phyloP scores from a whole-genome alignment of 148 eudicot species.

The Chenopodium berlandieri region DNA sequence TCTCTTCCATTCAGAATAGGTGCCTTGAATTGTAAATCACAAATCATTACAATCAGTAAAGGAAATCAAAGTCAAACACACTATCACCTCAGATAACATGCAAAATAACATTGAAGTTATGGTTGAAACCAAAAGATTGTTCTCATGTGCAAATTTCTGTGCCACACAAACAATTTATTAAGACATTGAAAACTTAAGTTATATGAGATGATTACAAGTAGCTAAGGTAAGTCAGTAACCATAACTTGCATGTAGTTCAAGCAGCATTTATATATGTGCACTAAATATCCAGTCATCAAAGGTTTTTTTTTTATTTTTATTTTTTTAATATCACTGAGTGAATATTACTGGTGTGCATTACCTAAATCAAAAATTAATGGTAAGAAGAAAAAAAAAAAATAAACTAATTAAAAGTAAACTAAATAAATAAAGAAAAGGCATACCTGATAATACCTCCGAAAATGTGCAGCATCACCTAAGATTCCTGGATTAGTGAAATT shows the following conservation, averaged over 20 bases:
- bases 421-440: conserved; percentile 21
- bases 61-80: conserved; percentile 4
- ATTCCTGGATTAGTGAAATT: conserved; percentile 97
- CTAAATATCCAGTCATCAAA: too few relatives aligned
- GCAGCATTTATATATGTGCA: too few relatives aligned
- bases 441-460: conserved; percentile 95
- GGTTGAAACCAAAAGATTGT: not conserved
- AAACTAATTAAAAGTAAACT: not conserved
- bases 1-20: conserved; percentile 92
- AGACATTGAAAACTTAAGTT: not conserved
- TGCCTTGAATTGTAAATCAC: conserved; percentile 37
- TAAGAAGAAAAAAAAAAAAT: too few relatives aligned
- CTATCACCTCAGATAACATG: conserved; percentile 5
- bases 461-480: conserved; percentile 80
- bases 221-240: too few relatives aligned
- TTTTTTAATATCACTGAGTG: not conserved
- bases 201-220: too few relatives aligned
- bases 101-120: not conserved
- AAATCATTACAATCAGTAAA: conserved; percentile 7
- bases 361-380: not conserved
- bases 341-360: conserved; percentile 1
- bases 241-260: too few relatives aligned
- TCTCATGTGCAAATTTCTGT: not conserved
- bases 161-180: not conserved
- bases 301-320: too few relatives aligned